Evolutionary conservation across 768 basidiomycete species (phyloP).

Genomic region (Lyophyllum shimeji): DNA sequence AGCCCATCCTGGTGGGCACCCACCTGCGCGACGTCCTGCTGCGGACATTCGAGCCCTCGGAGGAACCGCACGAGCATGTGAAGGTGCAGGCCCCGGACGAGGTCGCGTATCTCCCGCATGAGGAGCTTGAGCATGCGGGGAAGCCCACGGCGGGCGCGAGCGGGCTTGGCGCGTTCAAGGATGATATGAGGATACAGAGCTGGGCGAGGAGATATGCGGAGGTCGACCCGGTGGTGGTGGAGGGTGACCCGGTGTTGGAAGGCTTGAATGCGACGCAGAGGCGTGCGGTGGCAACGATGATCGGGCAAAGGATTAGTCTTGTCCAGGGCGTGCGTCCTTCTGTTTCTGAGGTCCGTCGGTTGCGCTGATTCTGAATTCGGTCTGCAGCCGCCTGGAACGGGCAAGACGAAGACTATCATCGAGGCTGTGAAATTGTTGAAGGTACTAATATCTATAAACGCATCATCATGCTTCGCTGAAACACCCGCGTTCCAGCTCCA

Average conservation of each 20-base stretch:
- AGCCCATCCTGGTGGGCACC: slow-evolving; percentile 69
- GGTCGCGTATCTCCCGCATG: slow-evolving; percentile 33
- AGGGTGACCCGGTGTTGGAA: slow-evolving; percentile 73
- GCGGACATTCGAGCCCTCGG: slow-evolving; percentile 45
- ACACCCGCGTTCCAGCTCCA: slow-evolving; percentile 44
- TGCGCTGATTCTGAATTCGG: not conserved
- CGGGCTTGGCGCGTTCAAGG: slow-evolving; percentile 54
- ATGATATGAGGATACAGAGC: slow-evolving; percentile 75
- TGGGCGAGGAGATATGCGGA: slow-evolving; percentile 75
- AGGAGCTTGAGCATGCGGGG: slow-evolving; percentile 35
- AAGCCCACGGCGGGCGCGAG: slow-evolving; percentile 9
- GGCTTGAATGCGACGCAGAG: slow-evolving; percentile 76
- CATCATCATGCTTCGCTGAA: not conserved
- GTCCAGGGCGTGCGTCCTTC: slow-evolving; percentile 75
- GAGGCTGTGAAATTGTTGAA: slow-evolving; percentile 81
- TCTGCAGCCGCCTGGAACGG: slow-evolving; percentile 84
- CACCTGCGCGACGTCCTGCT: slow-evolving; percentile 71
- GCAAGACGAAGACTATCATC: slow-evolving; percentile 92
- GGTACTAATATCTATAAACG: slow-evolving; percentile 30
- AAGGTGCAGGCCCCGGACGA: slow-evolving; percentile 40
- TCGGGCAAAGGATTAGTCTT: slow-evolving; percentile 74
- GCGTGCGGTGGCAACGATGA: slow-evolving; percentile 83
- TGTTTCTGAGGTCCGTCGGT: not conserved
- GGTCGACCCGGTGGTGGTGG: slow-evolving; percentile 58
- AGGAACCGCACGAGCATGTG: slow-evolving; percentile 27